Base-by-base conservation (phyloP, 768 basidiomycete species). In the Omphalotus guepiniiformis region DNA sequence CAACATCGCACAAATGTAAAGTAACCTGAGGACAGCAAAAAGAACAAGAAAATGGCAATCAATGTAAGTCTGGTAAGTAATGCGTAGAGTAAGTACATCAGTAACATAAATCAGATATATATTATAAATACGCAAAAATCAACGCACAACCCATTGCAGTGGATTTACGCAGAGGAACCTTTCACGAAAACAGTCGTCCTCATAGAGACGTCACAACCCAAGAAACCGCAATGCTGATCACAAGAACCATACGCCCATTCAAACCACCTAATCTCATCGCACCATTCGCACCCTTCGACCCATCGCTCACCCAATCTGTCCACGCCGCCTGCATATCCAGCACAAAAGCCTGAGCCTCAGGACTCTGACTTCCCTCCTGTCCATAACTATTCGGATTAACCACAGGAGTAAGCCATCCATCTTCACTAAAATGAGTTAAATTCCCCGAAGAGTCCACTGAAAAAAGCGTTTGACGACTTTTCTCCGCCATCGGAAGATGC, bases 341-440 rank as follows among this genome's bases (percentile, higher is more conserved):
- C 9, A 87, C 78, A 62, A 94, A 94, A 6, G 85, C 87, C 66
- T 93, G 75, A 0, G 74, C 82, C 62, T 94, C 92, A 2, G 91
- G 78, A 50, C 85, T 87, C 16, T 78, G 18, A 0, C 63, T 49
- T 0, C 85, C 83, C 50, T 76, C 48, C 1, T 52, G 9, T 0
- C 69, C 66, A 55, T 73, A 82, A 2, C 68, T 60, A 44, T 84
- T 61, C 0, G 92, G 91, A 57, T 94, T 71, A 3, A 87, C 87
- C 15, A 92, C 88, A 4, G 87, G 87, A 4, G 67, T 70, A 21
- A 91, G 64, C 81, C 84, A 87, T 2, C 87, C 83, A 30, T 80
- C 66, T 7, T 52, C n/a, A 0, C 72, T 73, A 51, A 88, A 74
- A 56, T 85, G 80, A 18, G 53, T 54, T 36, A 75, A 59, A 46